A percentile compares a stretch with the other conserved stretches of the same genome.
phyloP scores from a whole-genome alignment of 2,329 filamentous ascomycete species.

The Colletotrichum godetiae region DNA sequence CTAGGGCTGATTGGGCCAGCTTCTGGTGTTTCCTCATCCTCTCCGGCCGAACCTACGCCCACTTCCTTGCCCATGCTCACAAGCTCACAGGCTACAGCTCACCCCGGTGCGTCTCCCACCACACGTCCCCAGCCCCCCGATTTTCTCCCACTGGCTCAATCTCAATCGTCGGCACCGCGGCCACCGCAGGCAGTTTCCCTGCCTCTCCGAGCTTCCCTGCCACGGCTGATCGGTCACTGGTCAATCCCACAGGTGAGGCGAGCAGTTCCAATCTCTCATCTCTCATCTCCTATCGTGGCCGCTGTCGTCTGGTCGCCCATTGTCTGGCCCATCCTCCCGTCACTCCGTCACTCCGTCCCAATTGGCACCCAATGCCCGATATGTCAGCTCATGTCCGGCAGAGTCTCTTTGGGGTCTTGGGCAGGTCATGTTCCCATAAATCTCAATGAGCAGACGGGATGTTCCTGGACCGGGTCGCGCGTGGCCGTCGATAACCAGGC shows the following conservation, averaged over 20 bases:
- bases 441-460: constrained; percentile 7
- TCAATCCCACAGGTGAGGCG: constrained; percentile 25
- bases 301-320: background rate
- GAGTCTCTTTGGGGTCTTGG: background rate
- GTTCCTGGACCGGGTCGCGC: constrained; percentile 20
- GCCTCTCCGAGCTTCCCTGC: constrained; percentile 16
- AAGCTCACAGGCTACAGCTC: background rate
- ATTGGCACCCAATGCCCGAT: constrained; percentile 10
- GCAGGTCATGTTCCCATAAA: background rate
- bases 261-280: constrained; percentile 17
- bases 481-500: constrained; percentile 8
- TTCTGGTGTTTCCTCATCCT: background rate
- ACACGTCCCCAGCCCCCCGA: constrained; percentile 23
- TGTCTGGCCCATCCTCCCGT: background rate
- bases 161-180: background rate
- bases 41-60: constrained; percentile 12
- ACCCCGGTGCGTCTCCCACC: background rate
- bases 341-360: constrained; percentile 20
- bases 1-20: background rate
- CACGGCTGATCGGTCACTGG: constrained; percentile 18
- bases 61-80: constrained; percentile 16
- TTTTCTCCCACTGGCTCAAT: constrained; percentile 19
- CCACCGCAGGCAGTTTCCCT: constrained; percentile 22
- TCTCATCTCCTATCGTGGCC: background rate
- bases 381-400: constrained; percentile 21